These are phyloP conservation scores for Trichosporon asahii DNA, from an alignment of 1,284 basidiomycete species.

Conservation along the genomic window DNA sequence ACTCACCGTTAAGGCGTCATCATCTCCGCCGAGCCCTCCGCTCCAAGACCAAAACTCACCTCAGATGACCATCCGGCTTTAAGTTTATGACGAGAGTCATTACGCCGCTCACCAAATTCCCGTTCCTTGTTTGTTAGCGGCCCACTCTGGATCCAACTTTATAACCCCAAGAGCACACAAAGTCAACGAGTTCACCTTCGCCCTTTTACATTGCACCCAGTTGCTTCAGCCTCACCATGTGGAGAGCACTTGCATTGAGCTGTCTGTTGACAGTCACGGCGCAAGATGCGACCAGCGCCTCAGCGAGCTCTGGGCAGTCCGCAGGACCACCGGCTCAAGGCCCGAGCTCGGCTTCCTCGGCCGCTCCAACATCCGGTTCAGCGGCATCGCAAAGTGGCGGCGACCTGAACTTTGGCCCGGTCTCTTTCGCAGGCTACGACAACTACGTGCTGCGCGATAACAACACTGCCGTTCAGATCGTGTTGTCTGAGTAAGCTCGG, in stretches of 20 bases:
- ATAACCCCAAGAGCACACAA: neutral
- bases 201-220: neutral
- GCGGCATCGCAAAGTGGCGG: neutral
- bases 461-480: slow-evolving; percentile 51
- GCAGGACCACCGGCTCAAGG: neutral
- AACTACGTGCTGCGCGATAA: slow-evolving; percentile 55
- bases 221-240: neutral
- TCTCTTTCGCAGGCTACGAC: slow-evolving; percentile 50
- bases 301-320: neutral
- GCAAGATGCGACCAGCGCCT: neutral
- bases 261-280: neutral
- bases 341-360: neutral
- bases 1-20: neutral
- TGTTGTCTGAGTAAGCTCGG: slow-evolving; percentile 41
- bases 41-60: neutral
- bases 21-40: neutral
- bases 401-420: slow-evolving; percentile 30
- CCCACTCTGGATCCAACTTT: neutral
- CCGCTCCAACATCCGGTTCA: neutral
- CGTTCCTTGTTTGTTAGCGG: neutral
- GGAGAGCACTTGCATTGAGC: neutral
- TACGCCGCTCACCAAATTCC: neutral
- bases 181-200: neutral
- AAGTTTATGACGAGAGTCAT: neutral
- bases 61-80: neutral